These are phyloP conservation scores for Diaporthe capsici DNA, from an alignment of 2,329 filamentous ascomycete genomes.

Conservation along the genomic window DNA sequence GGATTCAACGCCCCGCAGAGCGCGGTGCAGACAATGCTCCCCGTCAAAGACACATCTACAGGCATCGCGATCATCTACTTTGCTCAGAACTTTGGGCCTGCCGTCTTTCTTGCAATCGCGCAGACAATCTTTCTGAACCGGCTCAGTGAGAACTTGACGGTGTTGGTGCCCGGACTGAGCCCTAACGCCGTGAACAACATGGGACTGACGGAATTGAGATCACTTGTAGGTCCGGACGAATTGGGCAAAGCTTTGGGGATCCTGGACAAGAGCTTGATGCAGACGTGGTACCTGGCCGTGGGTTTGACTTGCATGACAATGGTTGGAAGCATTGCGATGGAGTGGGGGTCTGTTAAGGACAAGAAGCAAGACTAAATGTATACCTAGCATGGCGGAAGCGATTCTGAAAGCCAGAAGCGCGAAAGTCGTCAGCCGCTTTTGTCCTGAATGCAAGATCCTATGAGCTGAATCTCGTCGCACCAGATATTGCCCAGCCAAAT, in stretches of 20 bases:
- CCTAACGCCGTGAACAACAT: slow-evolving; percentile 18
- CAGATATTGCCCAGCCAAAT: too few relatives aligned
- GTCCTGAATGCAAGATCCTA: too few relatives aligned
- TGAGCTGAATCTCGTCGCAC: too few relatives aligned
- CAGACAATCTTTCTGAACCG: slow-evolving; percentile 55
- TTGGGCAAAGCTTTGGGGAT: slow-evolving; percentile 24
- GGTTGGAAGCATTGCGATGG: slow-evolving; percentile 37
- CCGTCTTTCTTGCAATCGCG: slow-evolving; percentile 56
- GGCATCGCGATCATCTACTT: slow-evolving; percentile 42
- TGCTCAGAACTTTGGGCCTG: slow-evolving; percentile 58
- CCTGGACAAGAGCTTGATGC: slow-evolving; percentile 39
- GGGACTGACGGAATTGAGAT: slow-evolving; percentile 33
- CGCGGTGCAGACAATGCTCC: slow-evolving; percentile 38
- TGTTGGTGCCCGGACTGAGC: slow-evolving; percentile 26
- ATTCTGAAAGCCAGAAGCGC: too few relatives aligned
- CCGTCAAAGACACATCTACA: background rate
- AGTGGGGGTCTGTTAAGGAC: slow-evolving; percentile 39
- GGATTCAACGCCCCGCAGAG: slow-evolving; percentile 39
- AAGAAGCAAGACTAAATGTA: slow-evolving; percentile 31
- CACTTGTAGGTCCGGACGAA: slow-evolving; percentile 30
- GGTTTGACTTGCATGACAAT: slow-evolving; percentile 33
- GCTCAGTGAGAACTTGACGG: slow-evolving; percentile 43
- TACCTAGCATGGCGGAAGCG: background rate
- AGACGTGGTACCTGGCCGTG: slow-evolving; percentile 41
- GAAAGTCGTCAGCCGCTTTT: too few relatives aligned